Evolutionary conservation across 129 eudicot species (phyloP).

Genomic region (Pittosporum tobira): DNA sequence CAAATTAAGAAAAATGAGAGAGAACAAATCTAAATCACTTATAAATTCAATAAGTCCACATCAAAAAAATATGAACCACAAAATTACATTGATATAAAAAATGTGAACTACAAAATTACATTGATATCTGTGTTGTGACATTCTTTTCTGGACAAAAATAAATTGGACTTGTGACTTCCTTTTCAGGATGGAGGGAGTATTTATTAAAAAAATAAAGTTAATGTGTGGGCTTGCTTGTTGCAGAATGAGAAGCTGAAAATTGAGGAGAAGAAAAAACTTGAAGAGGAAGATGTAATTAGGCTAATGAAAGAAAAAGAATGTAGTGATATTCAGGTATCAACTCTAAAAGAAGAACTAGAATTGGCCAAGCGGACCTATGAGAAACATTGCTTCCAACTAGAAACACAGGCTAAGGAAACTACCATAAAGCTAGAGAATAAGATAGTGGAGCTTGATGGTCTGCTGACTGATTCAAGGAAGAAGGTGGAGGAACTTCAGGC

Average conservation of each 20-base stretch:
- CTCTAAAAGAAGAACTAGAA: conserved; percentile 39
- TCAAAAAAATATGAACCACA: too few relatives aligned
- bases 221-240: conserved; percentile 14
- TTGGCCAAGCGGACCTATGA: conserved; percentile 29
- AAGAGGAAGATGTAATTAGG: conserved; percentile 41
- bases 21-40: too few relatives aligned
- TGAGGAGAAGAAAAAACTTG: conserved; percentile 59
- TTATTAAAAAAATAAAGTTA: too few relatives aligned
- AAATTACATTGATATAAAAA: too few relatives aligned
- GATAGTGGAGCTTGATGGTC: conserved; percentile 44
- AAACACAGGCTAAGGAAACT: conserved; percentile 35
- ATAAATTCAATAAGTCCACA: too few relatives aligned
- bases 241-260: conserved; percentile 54
- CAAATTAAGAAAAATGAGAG: too few relatives aligned
- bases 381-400: conserved; percentile 30
- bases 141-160: too few relatives aligned
- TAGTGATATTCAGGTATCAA: too few relatives aligned
- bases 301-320: conserved; percentile 44
- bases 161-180: too few relatives aligned
- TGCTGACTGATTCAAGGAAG: conserved; percentile 43
- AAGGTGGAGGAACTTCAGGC: conserved; percentile 66
- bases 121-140: too few relatives aligned
- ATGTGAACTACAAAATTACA: too few relatives aligned
- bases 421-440: conserved; percentile 46
- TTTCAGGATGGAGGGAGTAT: too few relatives aligned